phyloP scores from a whole-genome alignment of 805 yeast species.

The Pichia heedii region DNA sequence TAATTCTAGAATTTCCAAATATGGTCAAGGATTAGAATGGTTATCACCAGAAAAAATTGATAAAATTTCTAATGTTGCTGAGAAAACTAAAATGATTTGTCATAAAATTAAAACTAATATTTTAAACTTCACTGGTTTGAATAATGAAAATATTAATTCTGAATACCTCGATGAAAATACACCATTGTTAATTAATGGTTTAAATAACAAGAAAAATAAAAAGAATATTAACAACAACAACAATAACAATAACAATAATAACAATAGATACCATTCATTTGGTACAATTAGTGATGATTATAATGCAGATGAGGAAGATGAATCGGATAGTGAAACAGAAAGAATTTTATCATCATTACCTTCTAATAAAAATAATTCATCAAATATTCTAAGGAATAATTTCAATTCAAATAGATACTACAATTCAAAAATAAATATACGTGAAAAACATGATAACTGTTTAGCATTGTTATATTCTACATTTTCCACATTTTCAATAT shows the following conservation, averaged over 20 bases:
- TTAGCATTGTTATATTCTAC: constrained; percentile 36
- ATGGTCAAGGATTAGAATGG: constrained; percentile 9
- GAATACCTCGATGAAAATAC: not conserved
- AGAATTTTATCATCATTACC: not conserved
- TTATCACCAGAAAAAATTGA: constrained; percentile 5
- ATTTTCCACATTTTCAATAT: constrained; percentile 31
- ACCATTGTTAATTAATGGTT: not conserved
- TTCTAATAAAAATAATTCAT: not conserved
- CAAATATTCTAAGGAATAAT: not conserved
- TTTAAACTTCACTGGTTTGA: not conserved
- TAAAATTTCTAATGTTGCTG: constrained; percentile 5
- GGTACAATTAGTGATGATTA: constrained; percentile 4
- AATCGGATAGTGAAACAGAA: constrained; percentile 6
- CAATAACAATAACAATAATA: no score
- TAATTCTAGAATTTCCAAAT: not conserved
- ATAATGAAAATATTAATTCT: not conserved
- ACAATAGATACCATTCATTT: constrained; percentile 6
- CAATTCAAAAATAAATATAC: not conserved
- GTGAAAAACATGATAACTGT: constrained; percentile 33
- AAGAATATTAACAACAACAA: not conserved
- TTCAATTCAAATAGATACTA: not conserved
- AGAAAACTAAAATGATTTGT: constrained; percentile 2
- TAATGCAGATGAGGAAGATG: constrained; percentile 6
- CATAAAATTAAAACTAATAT: constrained; percentile 1
- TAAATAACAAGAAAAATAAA: no score